These are phyloP conservation scores for Corniculantispora saksenae DNA, from an alignment of 2,329 filamentous ascomycete species.

Conservation along the genomic window DNA sequence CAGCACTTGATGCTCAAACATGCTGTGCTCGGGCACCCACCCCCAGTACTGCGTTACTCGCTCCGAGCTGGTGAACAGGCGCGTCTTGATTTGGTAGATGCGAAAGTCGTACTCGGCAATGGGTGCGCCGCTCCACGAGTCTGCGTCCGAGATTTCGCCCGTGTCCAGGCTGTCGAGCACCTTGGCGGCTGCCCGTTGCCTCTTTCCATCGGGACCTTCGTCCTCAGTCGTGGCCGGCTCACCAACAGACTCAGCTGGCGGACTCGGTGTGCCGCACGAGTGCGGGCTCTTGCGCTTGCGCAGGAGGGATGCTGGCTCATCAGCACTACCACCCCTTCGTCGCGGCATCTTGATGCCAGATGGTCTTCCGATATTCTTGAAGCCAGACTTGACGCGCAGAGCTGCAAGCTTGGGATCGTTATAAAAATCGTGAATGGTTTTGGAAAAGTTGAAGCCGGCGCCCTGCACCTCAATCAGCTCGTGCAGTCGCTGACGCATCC, in stretches of 20 bases:
- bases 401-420: constrained; percentile 54
- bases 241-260: not conserved
- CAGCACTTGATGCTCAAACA: constrained; percentile 57
- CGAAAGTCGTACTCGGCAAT: constrained; percentile 53
- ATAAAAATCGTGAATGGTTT: constrained; percentile 55
- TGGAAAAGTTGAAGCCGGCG: constrained; percentile 51
- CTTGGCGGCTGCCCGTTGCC: not conserved
- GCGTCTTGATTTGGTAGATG: constrained; percentile 53
- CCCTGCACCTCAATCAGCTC: constrained; percentile 48
- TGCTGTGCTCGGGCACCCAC: constrained; percentile 42
- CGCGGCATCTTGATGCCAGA: constrained; percentile 45
- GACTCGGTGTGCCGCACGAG: not conserved
- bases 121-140: constrained; percentile 49
- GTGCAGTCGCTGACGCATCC: constrained; percentile 58
- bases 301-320: constrained; percentile 23
- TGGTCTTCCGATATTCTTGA: constrained; percentile 59
- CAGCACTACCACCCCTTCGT: not conserved
- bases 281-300: constrained; percentile 9
- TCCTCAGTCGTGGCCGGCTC: not conserved
- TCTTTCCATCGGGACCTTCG: not conserved
- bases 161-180: constrained; percentile 13
- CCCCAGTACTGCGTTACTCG: constrained; percentile 59
- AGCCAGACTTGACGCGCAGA: constrained; percentile 54
- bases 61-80: constrained; percentile 45
- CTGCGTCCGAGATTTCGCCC: constrained; percentile 43